Percentiles rank a stretch among this genome's conserved stretches.
phyloP scores from a whole-genome alignment of 192 early-diverging fungal genomes.

The Jimgerdemannia lactiflua region DNA sequence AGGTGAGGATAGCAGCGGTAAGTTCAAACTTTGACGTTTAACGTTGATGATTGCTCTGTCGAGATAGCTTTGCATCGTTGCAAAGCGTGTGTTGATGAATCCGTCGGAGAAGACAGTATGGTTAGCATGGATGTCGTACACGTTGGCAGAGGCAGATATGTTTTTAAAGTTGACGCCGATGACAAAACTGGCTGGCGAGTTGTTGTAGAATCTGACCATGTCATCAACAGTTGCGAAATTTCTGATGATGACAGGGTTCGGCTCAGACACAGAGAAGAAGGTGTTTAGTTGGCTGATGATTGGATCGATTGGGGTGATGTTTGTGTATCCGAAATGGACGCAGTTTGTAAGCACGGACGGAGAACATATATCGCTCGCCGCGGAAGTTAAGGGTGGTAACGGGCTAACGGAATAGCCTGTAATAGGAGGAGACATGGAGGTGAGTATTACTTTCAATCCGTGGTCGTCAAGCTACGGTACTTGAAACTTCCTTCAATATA shows the following conservation, averaged over 20 bases:
- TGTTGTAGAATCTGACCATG: constrained; percentile 26
- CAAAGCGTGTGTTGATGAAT: constrained; percentile 26
- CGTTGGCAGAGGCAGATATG: constrained; percentile 13
- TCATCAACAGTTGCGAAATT: constrained; percentile 22
- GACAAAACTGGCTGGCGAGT: constrained; percentile 33
- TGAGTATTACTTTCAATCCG: constrained; percentile 20
- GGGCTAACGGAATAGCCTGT: not conserved
- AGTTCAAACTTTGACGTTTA: constrained; percentile 27
- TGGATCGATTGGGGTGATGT: constrained; percentile 24
- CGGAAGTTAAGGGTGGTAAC: constrained; percentile 2
- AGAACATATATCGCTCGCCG: constrained; percentile 25
- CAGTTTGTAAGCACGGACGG: constrained; percentile 29
- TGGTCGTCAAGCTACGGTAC: not conserved
- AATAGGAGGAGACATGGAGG: constrained; percentile 18
- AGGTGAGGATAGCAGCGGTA: constrained; percentile 25
- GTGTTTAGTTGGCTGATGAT: constrained; percentile 25
- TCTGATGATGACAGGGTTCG: constrained; percentile 20
- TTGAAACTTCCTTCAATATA: too few relatives aligned
- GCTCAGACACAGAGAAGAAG: constrained; percentile 35
- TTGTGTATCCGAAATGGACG: constrained; percentile 37
- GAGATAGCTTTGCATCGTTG: constrained; percentile 36
- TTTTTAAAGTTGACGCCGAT: constrained; percentile 28
- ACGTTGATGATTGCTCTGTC: constrained; percentile 39
- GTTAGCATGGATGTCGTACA: constrained; percentile 35
- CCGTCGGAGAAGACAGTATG: constrained; percentile 20